Base-by-base conservation (phyloP, 2,329 filamentous ascomycete species). In the Clarireedia hainanense region DNA sequence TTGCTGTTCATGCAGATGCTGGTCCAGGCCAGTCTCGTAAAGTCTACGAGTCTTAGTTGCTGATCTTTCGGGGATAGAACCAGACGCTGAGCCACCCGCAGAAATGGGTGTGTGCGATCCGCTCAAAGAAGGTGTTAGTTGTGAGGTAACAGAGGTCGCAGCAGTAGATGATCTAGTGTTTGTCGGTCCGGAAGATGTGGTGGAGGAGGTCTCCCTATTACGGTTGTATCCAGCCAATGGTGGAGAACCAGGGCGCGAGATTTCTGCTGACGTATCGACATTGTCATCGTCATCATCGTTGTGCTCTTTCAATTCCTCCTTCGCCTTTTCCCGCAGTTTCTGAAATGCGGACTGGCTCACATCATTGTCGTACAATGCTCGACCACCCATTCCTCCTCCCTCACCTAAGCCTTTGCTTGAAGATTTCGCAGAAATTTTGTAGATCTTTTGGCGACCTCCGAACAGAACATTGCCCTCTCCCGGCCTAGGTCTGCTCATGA, bases 401-500 rank as follows among this genome's bases (percentile, higher is more conserved):
- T 69, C 71, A 12, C 62, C 59, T 55, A 72, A 64, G 62, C 72
- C 64, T 63, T 73, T 75, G 27, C 27, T 10, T 36, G 75, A 74
- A 2, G 75, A 76, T 45, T 69, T 68, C 14, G 68, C 76, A 0
- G 88, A 78, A 61, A 96, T 88, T 70, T 90, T 91, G 72, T 95
- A 97, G 39, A 97, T 86, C 74, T 97, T 97, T 70, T 97, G 94
- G 46, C 94, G 84, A 15, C 94, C 94, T 56, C 94, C 94, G 71
- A 99, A 99, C 56, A 99, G 72, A 63, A 89, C 87, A 68, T 97
- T 99, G 47, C 92, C 91, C 68, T 97, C 92, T 1, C 82, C 85
- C 0, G 89, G 91, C 63, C 91, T 86, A 6, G 86, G 77, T 51
- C 94, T 80, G 64, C 78, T 86, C 88, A 97, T 92, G n/a, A 97